These are phyloP conservation scores for Gracilaria vermiculophylla DNA, from an alignment of 23 red algal genomes.

Conservation along the genomic window DNA sequence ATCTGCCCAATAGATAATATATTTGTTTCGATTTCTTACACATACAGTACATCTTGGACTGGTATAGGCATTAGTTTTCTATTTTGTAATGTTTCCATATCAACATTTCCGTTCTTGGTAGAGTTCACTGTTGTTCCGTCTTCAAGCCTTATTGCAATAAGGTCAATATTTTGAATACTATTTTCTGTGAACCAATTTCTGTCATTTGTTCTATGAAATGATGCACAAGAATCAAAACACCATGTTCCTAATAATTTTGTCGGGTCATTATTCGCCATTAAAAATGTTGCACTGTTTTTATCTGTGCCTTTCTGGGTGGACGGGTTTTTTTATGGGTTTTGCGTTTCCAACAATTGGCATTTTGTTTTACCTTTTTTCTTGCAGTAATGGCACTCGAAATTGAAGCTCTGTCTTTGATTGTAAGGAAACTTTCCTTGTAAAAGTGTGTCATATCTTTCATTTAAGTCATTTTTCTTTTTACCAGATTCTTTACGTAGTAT, in stretches of 20 bases:
- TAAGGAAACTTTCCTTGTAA: not conserved
- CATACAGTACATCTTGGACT: not conserved
- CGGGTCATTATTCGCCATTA: not conserved
- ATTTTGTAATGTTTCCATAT: not conserved
- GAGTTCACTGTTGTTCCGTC: not conserved
- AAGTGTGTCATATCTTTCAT: not conserved
- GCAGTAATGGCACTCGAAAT: not conserved
- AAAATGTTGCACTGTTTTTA: not conserved
- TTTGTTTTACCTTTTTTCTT: not conserved
- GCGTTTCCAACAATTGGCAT: not conserved
- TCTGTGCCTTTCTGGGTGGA: not conserved
- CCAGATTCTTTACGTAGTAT: not conserved
- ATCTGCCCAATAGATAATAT: not conserved
- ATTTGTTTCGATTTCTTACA: not conserved
- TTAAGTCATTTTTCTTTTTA: not conserved
- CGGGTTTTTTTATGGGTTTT: not conserved
- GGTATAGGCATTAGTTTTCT: not conserved
- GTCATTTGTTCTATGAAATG: not conserved
- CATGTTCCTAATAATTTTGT: not conserved
- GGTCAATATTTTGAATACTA: not conserved
- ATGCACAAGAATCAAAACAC: slow-evolving; percentile 4
- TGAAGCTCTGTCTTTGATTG: not conserved
- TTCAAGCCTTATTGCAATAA: not conserved
- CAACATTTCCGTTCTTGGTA: not conserved
- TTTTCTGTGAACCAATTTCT: not conserved